These are phyloP conservation scores for Ustilago shanxiensis DNA, from an alignment of 1,284 basidiomycete species.

Conservation along the genomic window DNA sequence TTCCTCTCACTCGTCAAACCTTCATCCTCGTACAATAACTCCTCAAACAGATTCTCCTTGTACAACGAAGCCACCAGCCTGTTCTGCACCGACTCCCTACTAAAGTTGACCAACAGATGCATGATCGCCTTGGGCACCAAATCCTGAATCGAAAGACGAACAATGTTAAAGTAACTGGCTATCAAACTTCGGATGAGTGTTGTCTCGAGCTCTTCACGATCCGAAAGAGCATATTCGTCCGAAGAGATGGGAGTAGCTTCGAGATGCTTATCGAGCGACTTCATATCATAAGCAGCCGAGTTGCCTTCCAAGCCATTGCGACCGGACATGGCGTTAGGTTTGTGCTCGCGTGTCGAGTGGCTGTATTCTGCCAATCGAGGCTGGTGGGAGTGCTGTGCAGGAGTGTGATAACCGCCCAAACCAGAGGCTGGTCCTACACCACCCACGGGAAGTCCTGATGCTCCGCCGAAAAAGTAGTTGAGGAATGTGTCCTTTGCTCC, in stretches of 20 bases:
- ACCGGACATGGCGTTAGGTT: slow-evolving; percentile 72
- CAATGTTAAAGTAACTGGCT: slow-evolving; percentile 93
- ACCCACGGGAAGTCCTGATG: slow-evolving; percentile 58
- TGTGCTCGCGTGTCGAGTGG: slow-evolving; percentile 40
- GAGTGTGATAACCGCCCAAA: slow-evolving; percentile 43
- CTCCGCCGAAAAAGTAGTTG: slow-evolving; percentile 69
- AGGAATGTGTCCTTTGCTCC: slow-evolving; percentile 66
- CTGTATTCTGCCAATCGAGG: slow-evolving; percentile 43
- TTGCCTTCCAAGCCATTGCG: slow-evolving; percentile 79
- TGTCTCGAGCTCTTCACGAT: slow-evolving; percentile 95
- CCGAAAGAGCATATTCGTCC: slow-evolving; percentile 75
- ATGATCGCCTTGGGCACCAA: slow-evolving; percentile 83
- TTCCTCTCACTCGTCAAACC: slow-evolving; percentile 90
- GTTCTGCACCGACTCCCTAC: slow-evolving; percentile 96
- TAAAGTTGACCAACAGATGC: slow-evolving; percentile 89
- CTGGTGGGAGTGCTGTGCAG: slow-evolving; percentile 33
- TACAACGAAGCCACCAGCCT: slow-evolving; percentile 91
- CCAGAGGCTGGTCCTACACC: slow-evolving; percentile 51
- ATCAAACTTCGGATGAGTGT: slow-evolving; percentile 93
- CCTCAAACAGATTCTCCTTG: slow-evolving; percentile 83
- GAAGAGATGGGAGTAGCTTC: slow-evolving; percentile 76
- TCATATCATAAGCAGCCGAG: slow-evolving; percentile 96
- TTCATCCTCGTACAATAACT: slow-evolving; percentile 95
- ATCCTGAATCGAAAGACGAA: slow-evolving; percentile 96
- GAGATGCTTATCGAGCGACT: slow-evolving; percentile 90